Evolutionary conservation across 2,329 filamentous ascomycete genomes (phyloP), one percentile per base, ranked within the genome.

Genomic region (Nigrospora sphaerica): DNA sequence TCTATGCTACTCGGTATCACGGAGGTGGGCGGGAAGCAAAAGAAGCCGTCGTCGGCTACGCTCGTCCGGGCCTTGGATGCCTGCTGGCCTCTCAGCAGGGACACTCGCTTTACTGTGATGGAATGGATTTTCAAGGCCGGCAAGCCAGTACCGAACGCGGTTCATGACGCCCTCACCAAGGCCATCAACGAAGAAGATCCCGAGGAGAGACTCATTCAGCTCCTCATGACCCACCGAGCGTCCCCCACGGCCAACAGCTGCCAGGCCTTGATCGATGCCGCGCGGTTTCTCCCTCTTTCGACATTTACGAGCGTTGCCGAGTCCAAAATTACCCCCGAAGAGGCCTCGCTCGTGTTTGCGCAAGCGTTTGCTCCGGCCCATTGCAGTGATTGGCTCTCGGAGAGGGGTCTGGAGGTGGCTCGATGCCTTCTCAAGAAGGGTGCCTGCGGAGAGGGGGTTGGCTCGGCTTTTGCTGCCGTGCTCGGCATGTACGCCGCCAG

Each of bases 171-270:
- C 0, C 59, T 81, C 16, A 70, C 72, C 50, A 70, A 74, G 45
- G 75, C 72, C 0, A 68, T 81, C 9, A 76, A 74, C n/a, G 72
- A 76, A 50, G 68, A 78, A 17, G 67, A 75, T 9, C 67, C 70
- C 0, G 75, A 78, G 39, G 62, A 72, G 33, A 62, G 68, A 3
- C 62, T 74, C 6, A 66, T 79, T 3, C 64, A 67, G 35, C 59
- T 79, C 3, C 62, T 81, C 6, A 60, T 81, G 4, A 59, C 63
- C 2, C 65, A 75, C 33, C 73, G 78, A 1, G 78, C 77, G 28
- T 80, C 75, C 0, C 73, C 77, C 0, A 60, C 70, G 5, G 66
- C 67, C 0, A 77, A 79, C 45, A 68, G 68, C 19, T 78, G 75
- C 58, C 72, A 77, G 56, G 71, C 74, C 1, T 54, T 82, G 12